Conservation (phyloP, 2,329 filamentous ascomycete genomes). For the Aureobasidium sp. region DNA sequence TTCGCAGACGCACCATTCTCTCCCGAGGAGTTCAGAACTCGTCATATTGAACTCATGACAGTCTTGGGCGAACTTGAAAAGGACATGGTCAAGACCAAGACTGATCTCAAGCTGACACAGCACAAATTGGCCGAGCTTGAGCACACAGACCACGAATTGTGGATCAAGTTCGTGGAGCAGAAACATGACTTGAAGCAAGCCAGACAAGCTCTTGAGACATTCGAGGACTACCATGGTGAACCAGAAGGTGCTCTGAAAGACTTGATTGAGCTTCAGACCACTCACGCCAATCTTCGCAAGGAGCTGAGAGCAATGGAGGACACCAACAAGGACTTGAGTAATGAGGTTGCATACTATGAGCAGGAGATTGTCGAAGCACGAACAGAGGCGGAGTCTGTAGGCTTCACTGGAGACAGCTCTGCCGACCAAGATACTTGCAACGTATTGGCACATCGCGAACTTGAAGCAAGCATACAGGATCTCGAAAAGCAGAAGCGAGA, state of each 20-base stretch:
- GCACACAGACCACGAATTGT: not conserved
- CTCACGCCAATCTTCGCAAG: not conserved
- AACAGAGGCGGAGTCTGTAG: not conserved
- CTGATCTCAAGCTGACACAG: not conserved
- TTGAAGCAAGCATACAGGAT: not conserved
- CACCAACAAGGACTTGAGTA: not conserved
- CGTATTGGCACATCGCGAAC: not conserved
- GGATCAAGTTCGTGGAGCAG: not conserved
- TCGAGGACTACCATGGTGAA: not conserved
- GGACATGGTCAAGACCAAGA: not conserved
- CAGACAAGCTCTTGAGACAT: not conserved
- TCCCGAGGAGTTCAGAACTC: not conserved
- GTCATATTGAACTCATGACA: not conserved
- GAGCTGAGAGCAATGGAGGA: not conserved
- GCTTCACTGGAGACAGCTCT: not conserved
- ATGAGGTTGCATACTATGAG: not conserved
- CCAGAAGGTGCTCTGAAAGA: not conserved
- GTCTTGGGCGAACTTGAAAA: not conserved
- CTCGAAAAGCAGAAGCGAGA: not conserved
- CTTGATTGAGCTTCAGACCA: not conserved
- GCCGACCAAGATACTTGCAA: not conserved
- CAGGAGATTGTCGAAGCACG: not conserved
- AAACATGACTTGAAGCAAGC: not conserved
- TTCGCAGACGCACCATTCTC: not conserved
- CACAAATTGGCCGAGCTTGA: not conserved